phyloP scores from a whole-genome alignment of 176 grass and related monocot genomes.

The maize (Zea mays) region DNA sequence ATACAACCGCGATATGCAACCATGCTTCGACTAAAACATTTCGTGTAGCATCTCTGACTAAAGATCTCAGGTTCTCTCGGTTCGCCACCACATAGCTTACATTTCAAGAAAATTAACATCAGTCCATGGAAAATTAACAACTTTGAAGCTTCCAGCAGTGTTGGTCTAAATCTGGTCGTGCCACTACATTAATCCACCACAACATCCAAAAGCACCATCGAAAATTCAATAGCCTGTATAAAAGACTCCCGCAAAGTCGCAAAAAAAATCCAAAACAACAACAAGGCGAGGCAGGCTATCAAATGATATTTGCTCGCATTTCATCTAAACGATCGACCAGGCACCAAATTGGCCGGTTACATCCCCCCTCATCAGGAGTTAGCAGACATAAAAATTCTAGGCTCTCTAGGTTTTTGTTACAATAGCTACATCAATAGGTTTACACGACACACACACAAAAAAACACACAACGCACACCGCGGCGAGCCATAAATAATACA shows the following conservation, averaged over 20 bases:
- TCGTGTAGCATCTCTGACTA: too few relatives aligned
- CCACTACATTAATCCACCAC: too few relatives aligned
- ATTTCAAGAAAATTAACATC: too few relatives aligned
- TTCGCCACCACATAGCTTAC: too few relatives aligned
- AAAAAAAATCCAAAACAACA: background rate
- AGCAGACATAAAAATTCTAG: conserved; percentile 63
- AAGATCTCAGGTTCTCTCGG: too few relatives aligned
- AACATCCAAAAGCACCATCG: background rate
- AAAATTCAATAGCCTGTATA: background rate
- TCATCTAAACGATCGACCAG: conserved; percentile 42
- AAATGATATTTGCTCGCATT: conserved; percentile 28
- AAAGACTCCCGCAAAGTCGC: too few relatives aligned
- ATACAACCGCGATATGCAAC: too few relatives aligned
- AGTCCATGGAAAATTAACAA: too few relatives aligned
- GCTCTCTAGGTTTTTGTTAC: conserved; percentile 51
- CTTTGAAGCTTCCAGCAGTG: too few relatives aligned
- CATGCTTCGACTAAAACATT: too few relatives aligned
- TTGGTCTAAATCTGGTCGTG: too few relatives aligned
- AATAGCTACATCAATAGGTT: conserved; percentile 54
- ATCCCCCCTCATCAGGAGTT: conserved; percentile 44
- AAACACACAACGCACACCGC: conserved; percentile 35
- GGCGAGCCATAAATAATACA: conserved; percentile 66
- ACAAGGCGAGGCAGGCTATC: background rate
- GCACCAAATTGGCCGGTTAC: conserved; percentile 47
- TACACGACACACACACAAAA: conserved; percentile 32